phyloP scores from a whole-genome alignment of 148 eudicot species.

The Vaccinium macrocarpon region DNA sequence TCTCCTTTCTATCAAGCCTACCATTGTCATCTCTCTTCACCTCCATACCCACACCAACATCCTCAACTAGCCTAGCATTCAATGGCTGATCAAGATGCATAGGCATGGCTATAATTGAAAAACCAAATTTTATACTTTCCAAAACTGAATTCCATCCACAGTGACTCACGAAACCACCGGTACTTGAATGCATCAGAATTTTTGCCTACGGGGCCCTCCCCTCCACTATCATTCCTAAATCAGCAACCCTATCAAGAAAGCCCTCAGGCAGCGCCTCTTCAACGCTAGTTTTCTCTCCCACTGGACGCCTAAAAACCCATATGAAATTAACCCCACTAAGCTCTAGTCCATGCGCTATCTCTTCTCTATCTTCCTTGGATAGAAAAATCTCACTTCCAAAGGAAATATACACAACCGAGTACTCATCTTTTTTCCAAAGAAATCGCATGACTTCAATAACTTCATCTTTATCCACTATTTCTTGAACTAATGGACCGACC shows the following conservation, averaged over 20 bases:
- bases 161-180: conserved; percentile 37
- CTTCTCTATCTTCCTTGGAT: conserved; percentile 22
- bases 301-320: conserved; percentile 29
- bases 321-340: conserved; percentile 25
- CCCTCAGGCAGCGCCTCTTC: conserved; percentile 29
- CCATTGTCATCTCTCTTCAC: conserved; percentile 17
- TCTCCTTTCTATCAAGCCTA: conserved; percentile 17
- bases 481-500: conserved; percentile 26
- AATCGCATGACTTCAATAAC: conserved; percentile 15
- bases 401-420: conserved; percentile 23
- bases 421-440: conserved; percentile 20
- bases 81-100: conserved; percentile 35
- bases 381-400: conserved; percentile 32
- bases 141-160: conserved; percentile 37
- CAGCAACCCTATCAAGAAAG: conserved; percentile 21
- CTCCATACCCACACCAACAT: conserved; percentile 28
- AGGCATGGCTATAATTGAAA: conserved; percentile 28
- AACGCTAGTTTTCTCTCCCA: conserved; percentile 16
- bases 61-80: conserved; percentile 28
- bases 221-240: conserved; percentile 23
- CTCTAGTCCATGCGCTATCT: conserved; percentile 31
- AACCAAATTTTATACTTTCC: conserved; percentile 22
- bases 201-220: conserved; percentile 32
- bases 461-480: neutral
- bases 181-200: conserved; percentile 22